Conservation (phyloP, 1,284 basidiomycete genomes). For the Microbotryum saponariae region DNA sequence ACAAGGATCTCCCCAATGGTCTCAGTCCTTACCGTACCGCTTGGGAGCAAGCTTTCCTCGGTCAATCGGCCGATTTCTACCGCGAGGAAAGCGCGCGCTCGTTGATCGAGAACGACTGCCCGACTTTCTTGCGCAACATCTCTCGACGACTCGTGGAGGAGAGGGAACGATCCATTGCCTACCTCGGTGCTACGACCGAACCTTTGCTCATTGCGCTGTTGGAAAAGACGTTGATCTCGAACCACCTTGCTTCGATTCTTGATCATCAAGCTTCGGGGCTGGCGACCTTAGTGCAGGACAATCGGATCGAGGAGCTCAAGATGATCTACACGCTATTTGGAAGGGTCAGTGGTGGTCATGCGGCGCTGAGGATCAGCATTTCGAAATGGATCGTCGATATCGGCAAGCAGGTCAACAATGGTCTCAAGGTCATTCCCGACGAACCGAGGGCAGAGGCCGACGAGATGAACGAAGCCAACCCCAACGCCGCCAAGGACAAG, state of each 20-base stretch:
- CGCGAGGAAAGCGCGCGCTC: constrained; percentile 63
- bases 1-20: constrained; percentile 30
- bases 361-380: constrained; percentile 59
- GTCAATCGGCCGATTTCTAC: constrained; percentile 75
- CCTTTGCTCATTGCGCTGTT: constrained; percentile 65
- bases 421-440: constrained; percentile 4
- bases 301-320: constrained; percentile 67
- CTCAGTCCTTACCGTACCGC: constrained; percentile 72
- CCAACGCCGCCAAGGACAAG: constrained; percentile 52
- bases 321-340: constrained; percentile 73
- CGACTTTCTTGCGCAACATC: constrained; percentile 74
- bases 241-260: constrained; percentile 68
- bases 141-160: constrained; percentile 78
- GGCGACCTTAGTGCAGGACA: constrained; percentile 75
- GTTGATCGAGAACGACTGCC: constrained; percentile 66
- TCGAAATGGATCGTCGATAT: constrained; percentile 66
- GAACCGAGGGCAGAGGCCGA: constrained; percentile 37
- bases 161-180: constrained; percentile 78
- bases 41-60: constrained; percentile 75
- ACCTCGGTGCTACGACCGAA: constrained; percentile 70
- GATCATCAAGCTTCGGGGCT: constrained; percentile 78
- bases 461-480: constrained; percentile 36
- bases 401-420: constrained; percentile 71
- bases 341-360: constrained; percentile 60
- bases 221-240: constrained; percentile 65